These are phyloP conservation scores for Candida khao-thaluensis DNA, from an alignment of 805 yeast species.

Conservation along the genomic window DNA sequence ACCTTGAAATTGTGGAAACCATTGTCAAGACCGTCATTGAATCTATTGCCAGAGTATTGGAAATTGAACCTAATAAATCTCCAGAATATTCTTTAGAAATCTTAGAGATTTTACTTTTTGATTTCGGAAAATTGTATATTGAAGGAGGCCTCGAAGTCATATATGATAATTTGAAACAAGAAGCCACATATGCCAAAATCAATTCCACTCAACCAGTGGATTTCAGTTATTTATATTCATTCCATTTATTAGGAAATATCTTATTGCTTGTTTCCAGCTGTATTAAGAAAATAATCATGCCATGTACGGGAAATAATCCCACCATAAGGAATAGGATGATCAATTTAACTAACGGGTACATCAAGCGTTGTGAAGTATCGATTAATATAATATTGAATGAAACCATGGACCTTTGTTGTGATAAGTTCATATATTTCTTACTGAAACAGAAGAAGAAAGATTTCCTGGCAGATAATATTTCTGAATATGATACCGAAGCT, in stretches of 20 bases:
- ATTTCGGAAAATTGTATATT: constrained; percentile 71
- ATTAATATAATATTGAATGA: constrained; percentile 64
- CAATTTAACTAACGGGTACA: constrained; percentile 58
- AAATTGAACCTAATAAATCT: constrained; percentile 62
- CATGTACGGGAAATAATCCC: constrained; percentile 64
- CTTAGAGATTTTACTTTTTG: constrained; percentile 63
- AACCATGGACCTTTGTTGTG: constrained; percentile 51
- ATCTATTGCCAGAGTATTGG: constrained; percentile 72
- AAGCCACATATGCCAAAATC: constrained; percentile 22
- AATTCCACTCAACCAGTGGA: constrained; percentile 30
- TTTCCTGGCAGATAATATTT: constrained; percentile 44
- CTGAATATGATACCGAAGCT: constrained; percentile 60
- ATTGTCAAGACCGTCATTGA: constrained; percentile 73
- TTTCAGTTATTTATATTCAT: constrained; percentile 48
- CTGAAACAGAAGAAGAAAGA: constrained; percentile 76
- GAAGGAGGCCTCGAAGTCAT: constrained; percentile 74
- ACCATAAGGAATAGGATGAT: constrained; percentile 57
- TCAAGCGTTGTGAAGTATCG: constrained; percentile 61
- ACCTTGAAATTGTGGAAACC: constrained; percentile 53
- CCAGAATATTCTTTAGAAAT: constrained; percentile 64
- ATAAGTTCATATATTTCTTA: constrained; percentile 45
- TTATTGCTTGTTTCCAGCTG: constrained; percentile 67
- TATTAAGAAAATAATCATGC: constrained; percentile 71
- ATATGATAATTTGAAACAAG: constrained; percentile 45
- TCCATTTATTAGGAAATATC: constrained; percentile 57